Evolutionary conservation across 164 flowering plant genomes (phyloP), one percentile per base, ranked within the genome.

Genomic region (Macadamia integrifolia): DNA sequence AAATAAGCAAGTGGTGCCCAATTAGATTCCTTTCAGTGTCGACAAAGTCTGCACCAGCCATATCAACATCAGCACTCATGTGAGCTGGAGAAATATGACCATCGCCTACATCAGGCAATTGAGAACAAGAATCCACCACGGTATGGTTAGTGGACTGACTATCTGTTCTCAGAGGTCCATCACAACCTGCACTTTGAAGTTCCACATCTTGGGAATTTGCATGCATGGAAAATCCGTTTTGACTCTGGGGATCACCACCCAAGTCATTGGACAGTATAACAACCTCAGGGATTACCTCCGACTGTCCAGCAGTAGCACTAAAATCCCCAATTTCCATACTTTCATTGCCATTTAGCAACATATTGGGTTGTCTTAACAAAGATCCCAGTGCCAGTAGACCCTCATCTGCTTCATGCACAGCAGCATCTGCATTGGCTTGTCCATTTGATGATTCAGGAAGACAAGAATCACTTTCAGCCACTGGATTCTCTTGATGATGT

Each of bases 281-380:
- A 40, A 67, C 64, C 65, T 73, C 86, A 13, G 77, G 76, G 11
- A 72, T 49, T 42, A 72, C 50, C 72, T 76, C 83, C 42, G 76
- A 66, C 66, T 62, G 74, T 61, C 70, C 80, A 79, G 31, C 48
- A 32, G 69, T 58, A 68, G 69, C 58, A 6, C 69, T 78, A 76
- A 76, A 82, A 40, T 81, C 87, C 18, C 81, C 87, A 69, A 77
- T 77, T 64, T 87, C 93, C 90, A 86, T 86, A 73, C 48, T 74
- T 66, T 78, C 89, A 69, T 60, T 74, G 44, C 60, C 83, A 80
- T 75, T 71, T 40, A 69, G 66, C 58, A 70, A 49, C 31, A 75
- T 74, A 70, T 68, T 68, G 12, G 75, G 76, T 58, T 82, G 79
- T 50, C 72, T 69, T 31, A 73, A 61, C 72, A 76, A 67, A 53